Conservation (phyloP, 352 stramenopile genomes). For the Phytopythium ostracodes region DNA sequence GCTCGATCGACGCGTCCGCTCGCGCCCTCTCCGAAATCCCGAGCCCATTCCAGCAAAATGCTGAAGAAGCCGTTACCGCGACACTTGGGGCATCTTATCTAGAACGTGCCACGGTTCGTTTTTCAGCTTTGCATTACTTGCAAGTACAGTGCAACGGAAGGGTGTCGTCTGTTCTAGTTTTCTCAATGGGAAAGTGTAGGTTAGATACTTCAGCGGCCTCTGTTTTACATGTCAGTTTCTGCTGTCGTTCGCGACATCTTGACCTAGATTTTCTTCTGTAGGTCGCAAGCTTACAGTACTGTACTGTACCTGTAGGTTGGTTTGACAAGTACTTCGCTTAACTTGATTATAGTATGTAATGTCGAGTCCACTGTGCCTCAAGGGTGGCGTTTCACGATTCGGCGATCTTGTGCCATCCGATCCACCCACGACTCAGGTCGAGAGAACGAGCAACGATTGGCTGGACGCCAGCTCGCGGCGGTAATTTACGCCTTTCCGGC, state of each 20-base stretch:
- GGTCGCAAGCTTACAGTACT: not conserved
- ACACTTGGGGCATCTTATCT: not conserved
- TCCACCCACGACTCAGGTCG: not conserved
- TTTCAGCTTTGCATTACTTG: not conserved
- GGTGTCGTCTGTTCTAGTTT: too few species aligned
- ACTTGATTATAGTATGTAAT: not conserved
- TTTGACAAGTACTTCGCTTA: not conserved
- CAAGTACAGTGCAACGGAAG: too few species aligned
- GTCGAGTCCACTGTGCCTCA: not conserved
- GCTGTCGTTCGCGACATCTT: not conserved
- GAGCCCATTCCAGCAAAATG: constrained; percentile 2
- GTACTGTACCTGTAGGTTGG: not conserved
- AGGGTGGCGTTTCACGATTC: not conserved
- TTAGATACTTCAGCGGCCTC: not conserved
- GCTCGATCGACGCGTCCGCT: not conserved
- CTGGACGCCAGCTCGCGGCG: not conserved
- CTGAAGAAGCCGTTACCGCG: constrained; percentile 5
- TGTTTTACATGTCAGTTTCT: not conserved
- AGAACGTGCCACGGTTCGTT: constrained; percentile 2
- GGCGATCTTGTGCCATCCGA: constrained; percentile 3
- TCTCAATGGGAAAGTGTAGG: too few species aligned
- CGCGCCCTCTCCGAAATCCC: not conserved
- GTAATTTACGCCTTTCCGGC: constrained; percentile 2
- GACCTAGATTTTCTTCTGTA: constrained; percentile 3
- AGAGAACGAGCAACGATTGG: not conserved